Evolutionary conservation across 106 monocot species (phyloP).

Genomic region (Apostasia shenzhenica): DNA sequence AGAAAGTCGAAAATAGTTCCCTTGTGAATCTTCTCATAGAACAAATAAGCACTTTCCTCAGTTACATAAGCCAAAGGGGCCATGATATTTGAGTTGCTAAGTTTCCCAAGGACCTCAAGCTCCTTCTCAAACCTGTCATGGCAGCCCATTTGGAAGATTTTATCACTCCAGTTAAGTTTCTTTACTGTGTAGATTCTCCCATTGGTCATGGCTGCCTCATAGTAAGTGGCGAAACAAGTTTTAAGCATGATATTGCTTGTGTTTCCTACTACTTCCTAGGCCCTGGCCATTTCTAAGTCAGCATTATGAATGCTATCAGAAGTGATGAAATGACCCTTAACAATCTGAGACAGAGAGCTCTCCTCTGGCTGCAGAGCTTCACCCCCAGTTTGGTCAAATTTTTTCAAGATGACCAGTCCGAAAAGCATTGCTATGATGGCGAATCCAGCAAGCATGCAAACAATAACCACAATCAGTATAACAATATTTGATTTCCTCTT

Average conservation of each 20-base stretch:
- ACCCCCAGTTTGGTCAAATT: constrained; percentile 31
- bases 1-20: constrained; percentile 61
- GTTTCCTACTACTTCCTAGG: constrained; percentile 42
- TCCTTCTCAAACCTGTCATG: constrained; percentile 34
- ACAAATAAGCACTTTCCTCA: constrained; percentile 47
- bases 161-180: constrained; percentile 50
- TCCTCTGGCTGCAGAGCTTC: constrained; percentile 14
- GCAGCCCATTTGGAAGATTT: constrained; percentile 44
- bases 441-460: constrained; percentile 18
- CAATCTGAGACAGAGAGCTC: constrained; percentile 23
- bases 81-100: constrained; percentile 61
- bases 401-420: constrained; percentile 15
- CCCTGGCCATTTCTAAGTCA: constrained; percentile 37
- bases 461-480: constrained; percentile 15
- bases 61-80: constrained; percentile 67
- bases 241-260: constrained; percentile 42
- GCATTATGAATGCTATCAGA: constrained; percentile 35
- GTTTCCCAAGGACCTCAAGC: constrained; percentile 42
- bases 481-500: not conserved
- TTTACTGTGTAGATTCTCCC: constrained; percentile 46
- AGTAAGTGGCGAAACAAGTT: constrained; percentile 58
- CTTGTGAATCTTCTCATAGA: constrained; percentile 43
- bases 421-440: constrained; percentile 15
- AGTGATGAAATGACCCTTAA: constrained; percentile 29
- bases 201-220: constrained; percentile 52